Evolutionary conservation across 2,329 filamentous ascomycete species (phyloP).

Genomic region (Fusarium fujikuroi): DNA sequence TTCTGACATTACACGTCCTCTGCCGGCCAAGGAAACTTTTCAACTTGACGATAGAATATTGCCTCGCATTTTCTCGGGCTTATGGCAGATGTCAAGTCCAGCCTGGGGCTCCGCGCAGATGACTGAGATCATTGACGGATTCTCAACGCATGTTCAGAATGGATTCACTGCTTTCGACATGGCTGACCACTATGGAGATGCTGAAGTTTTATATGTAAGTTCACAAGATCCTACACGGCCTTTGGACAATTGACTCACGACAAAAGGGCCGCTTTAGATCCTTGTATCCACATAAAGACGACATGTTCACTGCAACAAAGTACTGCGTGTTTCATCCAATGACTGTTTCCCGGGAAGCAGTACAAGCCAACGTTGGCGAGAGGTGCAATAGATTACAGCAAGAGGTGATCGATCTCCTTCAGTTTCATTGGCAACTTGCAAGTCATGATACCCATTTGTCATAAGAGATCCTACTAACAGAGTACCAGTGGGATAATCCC

Average conservation of each 20-base stretch:
- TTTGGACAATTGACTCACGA: too few species aligned
- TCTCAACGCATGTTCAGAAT: not conserved
- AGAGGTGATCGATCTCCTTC: not conserved
- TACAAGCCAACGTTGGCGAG: not conserved
- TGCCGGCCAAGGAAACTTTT: not conserved
- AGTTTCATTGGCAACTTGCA: not conserved
- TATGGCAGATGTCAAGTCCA: slow-evolving; percentile 6
- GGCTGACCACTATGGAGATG: not conserved
- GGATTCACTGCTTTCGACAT: slow-evolving; percentile 1
- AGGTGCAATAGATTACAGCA: not conserved
- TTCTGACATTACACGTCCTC: not conserved
- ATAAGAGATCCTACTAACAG: accelerated
- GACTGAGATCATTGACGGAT: not conserved
- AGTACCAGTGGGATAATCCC: not conserved
- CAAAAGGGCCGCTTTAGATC: not conserved
- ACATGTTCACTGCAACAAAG: not conserved
- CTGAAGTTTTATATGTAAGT: not conserved
- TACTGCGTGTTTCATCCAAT: not conserved
- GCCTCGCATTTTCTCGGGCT: not conserved
- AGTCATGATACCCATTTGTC: accelerated
- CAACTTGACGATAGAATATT: not conserved
- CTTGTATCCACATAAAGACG: not conserved
- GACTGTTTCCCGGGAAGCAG: not conserved
- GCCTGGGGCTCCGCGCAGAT: not conserved
- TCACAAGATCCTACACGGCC: too few species aligned